Evolutionary conservation across 768 basidiomycete genomes (phyloP), one percentile per base, ranked within the genome.

Genomic region (Dioszegia hungarica): DNA sequence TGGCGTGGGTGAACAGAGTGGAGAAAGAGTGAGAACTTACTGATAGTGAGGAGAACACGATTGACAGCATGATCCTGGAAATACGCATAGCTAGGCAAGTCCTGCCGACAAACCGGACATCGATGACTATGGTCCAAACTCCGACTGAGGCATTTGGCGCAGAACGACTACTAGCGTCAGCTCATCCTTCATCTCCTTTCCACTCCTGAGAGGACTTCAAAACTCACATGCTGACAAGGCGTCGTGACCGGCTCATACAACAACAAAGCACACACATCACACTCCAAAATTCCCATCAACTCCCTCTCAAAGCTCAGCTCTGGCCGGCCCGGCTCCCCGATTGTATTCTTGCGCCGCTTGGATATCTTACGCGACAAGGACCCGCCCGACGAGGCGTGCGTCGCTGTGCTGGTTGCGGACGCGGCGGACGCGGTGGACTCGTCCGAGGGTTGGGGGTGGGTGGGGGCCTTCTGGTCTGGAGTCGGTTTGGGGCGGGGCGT

Each of bases 251-350:
- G 92, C 61, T 89, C 84, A 77, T 85, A 85, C 62, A 92, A 80
- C 36, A 95, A 78, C 70, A 82, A 81, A 70, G 88, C 88, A 77
- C 94, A 98, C 31, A 98, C 92, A 75, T 92, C 88, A 75, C 94
- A 98, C 19, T 84, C 86, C 53, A 94, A 80, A 63, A 92, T 87
- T 11, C 81, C 66, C 22, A 83, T 75, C 12, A 81, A 62, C 34
- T 78, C 77, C 55, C 75, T 70, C 41, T 74, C 64, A 51, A 80
- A 77, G n/a, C 50, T 45, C 37, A 63, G 57, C 28, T 49, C 59
- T 4, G 34, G 43, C 20, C 33, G 38, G 9, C 44, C 48, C 40
- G 33, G 29, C 40, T 52, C 34, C 40, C 36, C 41, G 29, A 33
- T 22, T 1, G 56, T 47, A 45, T 40, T 19, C 27, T 47, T 39